Conservation (phyloP, 352 stramenopile species). For the Lagenidium sp. region DNA sequence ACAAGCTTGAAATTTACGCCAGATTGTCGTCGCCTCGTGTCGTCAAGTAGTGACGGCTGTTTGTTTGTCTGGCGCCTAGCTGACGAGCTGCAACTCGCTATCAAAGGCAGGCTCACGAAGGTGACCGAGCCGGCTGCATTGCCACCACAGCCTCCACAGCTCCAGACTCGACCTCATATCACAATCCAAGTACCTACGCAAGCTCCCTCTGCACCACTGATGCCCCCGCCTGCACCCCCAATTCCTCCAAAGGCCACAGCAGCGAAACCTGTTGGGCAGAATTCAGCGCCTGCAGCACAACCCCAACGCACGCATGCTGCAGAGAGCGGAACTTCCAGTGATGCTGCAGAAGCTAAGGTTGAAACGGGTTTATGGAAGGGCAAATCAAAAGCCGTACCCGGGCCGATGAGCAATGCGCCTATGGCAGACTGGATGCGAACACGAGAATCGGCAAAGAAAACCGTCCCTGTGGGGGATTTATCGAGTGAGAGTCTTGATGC, state of each 20-base stretch:
- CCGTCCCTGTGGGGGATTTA: slow-evolving; percentile 20
- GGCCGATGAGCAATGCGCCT: slow-evolving; percentile 36
- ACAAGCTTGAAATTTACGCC: slow-evolving; percentile 79
- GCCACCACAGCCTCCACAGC: slow-evolving; percentile 17
- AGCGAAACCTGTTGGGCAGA: no score
- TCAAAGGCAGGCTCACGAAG: slow-evolving; percentile 43
- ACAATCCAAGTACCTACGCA: background rate
- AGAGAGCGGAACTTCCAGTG: no score
- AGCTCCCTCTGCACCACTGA: background rate
- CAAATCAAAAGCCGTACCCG: slow-evolving; percentile 28
- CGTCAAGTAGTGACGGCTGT: slow-evolving; percentile 72
- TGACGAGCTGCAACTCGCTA: slow-evolving; percentile 59
- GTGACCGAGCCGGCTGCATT: slow-evolving; percentile 18
- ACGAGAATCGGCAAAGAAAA: slow-evolving; percentile 37
- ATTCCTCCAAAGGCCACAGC: no score
- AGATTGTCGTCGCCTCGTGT: slow-evolving; percentile 82
- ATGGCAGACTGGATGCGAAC: slow-evolving; percentile 77
- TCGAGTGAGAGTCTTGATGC: no score
- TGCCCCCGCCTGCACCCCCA: slow-evolving; percentile 20
- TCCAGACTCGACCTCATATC: background rate
- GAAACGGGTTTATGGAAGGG: no score
- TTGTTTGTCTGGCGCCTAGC: slow-evolving; percentile 85
- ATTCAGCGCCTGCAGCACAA: no score
- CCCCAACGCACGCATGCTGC: no score
- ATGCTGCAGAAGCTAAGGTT: no score